Evolutionary conservation across 768 basidiomycete genomes (phyloP), one percentile per base, ranked within the genome.

Genomic region (Rhizopogon vinicolor): DNA sequence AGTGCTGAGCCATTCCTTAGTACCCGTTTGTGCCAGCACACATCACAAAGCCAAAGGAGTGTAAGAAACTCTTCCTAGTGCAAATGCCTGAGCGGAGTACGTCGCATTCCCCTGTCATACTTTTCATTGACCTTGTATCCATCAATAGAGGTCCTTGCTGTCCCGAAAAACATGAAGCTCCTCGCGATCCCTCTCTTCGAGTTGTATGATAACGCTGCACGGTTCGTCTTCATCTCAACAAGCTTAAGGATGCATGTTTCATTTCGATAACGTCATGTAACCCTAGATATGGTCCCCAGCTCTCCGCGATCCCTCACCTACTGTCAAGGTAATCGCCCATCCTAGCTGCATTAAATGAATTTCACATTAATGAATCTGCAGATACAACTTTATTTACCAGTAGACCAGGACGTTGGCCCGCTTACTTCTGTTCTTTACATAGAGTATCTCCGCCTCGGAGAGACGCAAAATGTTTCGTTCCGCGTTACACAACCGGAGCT

Each of bases 121-220:
- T 16, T 58, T 53, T 50, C 44, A 12, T 53, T 44, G 7, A 42
- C 29, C 25, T 45, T n/a, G 45, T 50, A 35, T 19, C 13, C 18
- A 51, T 52, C 29, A 55, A 19, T 70, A 98, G 96, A 97, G 70
- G 91, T 96, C 14, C 85, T 99, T 8, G 93, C 94, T 0, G 95
- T 99, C 3, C 97, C 97, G 0, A 92, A 91, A 74, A 99, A 99
- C 71, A 98, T 98, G 96, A 98, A 98, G 68, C 83, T 99, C 7
- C 84, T 96, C 41, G 96, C 95, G 16, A 93, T 98, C 44, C 97
- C 97, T 0, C 77, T 99, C 39, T 98, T 96, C 65, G 97, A 99
- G 72, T 77, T 98, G 13, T 99, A 98, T 67, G 97, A 98, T 69
- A 99, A 99, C 57, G 91, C 93, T 8, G 94, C 96, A 0, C 79